These are phyloP conservation scores for Tricholoma sp. DNA, from an alignment of 768 basidiomycete genomes.

Conservation along the genomic window DNA sequence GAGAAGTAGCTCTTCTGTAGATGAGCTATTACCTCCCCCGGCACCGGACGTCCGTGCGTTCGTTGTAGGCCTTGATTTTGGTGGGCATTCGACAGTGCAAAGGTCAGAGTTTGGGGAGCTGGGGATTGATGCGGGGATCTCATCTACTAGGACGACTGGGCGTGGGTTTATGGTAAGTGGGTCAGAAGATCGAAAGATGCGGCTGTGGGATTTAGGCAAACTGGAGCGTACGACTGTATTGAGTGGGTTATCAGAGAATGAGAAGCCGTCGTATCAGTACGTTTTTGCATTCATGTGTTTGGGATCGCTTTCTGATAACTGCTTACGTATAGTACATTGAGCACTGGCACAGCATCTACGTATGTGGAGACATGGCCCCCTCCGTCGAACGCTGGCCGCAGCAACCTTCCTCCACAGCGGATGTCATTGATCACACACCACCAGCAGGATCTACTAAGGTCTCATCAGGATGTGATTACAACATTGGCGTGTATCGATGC, in stretches of 20 bases:
- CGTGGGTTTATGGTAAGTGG: slow-evolving; percentile 82
- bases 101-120: slow-evolving; percentile 46
- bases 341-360: slow-evolving; percentile 41
- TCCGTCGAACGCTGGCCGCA: slow-evolving; percentile 38
- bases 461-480: slow-evolving; percentile 89
- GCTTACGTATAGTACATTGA: slow-evolving; percentile 22
- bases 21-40: slow-evolving; percentile 37
- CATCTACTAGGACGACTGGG: slow-evolving; percentile 32
- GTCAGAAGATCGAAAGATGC: slow-evolving; percentile 84
- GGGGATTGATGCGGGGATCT: slow-evolving; percentile 29
- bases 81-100: slow-evolving; percentile 54
- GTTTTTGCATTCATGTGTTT: slow-evolving; percentile 8
- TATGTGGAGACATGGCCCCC: slow-evolving; percentile 64
- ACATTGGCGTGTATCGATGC: slow-evolving; percentile 84
- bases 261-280: slow-evolving; percentile 76
- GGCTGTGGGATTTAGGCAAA: slow-evolving; percentile 82
- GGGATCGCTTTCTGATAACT: background rate
- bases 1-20: slow-evolving; percentile 25
- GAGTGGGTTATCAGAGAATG: slow-evolving; percentile 69
- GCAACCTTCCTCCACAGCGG: slow-evolving; percentile 67
- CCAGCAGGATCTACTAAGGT: slow-evolving; percentile 78
- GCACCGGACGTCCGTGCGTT: slow-evolving; percentile 67
- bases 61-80: slow-evolving; percentile 73
- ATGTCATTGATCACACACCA: slow-evolving; percentile 76
- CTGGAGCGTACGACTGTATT: slow-evolving; percentile 72